These are phyloP conservation scores for Pestalotiopsis sp. DNA, from an alignment of 2,329 filamentous ascomycete species.

Conservation along the genomic window DNA sequence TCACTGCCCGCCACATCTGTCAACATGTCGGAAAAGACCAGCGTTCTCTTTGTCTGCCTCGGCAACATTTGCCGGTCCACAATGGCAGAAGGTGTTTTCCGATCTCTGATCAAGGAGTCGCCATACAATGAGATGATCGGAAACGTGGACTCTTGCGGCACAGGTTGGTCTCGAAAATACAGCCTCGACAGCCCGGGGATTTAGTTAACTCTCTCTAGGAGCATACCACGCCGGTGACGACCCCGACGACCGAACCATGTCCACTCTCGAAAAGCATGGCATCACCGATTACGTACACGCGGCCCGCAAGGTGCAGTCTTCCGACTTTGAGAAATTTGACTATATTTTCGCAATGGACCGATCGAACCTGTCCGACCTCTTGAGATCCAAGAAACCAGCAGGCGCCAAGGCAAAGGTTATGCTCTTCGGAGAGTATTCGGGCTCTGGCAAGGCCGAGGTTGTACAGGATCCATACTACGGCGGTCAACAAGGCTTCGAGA, in stretches of 20 bases:
- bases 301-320: constrained; percentile 72
- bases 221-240: constrained; percentile 80
- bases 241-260: constrained; percentile 84
- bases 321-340: constrained; percentile 84
- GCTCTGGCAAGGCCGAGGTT: constrained; percentile 67
- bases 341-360: constrained; percentile 96
- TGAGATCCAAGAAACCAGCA: constrained; percentile 59
- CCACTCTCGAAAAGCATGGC: constrained; percentile 72
- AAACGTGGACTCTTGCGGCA: constrained; percentile 86
- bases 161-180: constrained; percentile 46
- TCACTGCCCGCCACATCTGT: neutral
- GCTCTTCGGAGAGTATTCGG: constrained; percentile 84
- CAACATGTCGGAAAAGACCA: constrained; percentile 44
- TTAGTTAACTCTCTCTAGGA: constrained; percentile 42
- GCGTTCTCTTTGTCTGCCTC: constrained; percentile 91
- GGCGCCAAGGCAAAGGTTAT: constrained; percentile 67
- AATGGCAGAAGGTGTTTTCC: constrained; percentile 96
- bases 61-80: constrained; percentile 95
- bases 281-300: constrained; percentile 78
- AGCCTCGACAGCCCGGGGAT: neutral
- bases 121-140: constrained; percentile 63
- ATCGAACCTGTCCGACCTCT: constrained; percentile 74
- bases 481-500: constrained; percentile 77
- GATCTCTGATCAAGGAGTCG: constrained; percentile 64
- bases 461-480: constrained; percentile 93